Evolutionary conservation across 2,329 filamentous ascomycete species (phyloP).

Genomic region (Cercospora nicotianae): DNA sequence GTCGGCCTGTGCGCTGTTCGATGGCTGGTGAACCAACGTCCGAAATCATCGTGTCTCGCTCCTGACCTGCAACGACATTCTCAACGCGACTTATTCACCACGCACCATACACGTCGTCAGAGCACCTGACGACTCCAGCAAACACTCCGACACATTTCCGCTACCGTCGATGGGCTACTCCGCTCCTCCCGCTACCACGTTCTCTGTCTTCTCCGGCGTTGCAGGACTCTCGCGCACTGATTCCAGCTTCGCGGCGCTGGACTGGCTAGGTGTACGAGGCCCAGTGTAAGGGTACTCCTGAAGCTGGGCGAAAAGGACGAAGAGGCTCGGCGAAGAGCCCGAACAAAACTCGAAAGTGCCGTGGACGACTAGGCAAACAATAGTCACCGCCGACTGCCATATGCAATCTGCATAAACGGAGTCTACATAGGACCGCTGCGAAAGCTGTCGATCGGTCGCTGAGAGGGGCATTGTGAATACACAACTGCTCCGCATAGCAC

Average conservation of each 20-base stretch:
- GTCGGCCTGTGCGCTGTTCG: constrained; percentile 1
- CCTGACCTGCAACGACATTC: constrained; percentile 7
- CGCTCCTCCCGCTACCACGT: constrained; percentile 38
- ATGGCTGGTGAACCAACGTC: constrained; percentile 3
- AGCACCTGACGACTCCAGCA: constrained; percentile 20
- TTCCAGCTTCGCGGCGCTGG: constrained; percentile 50
- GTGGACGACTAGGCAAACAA: not conserved
- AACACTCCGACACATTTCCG: constrained; percentile 8
- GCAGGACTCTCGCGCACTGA: constrained; percentile 42
- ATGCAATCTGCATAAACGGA: constrained; percentile 6
- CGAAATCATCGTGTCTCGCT: constrained; percentile 9
- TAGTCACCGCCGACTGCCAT: constrained; percentile 1
- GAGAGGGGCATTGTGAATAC: not conserved
- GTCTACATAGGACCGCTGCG: not conserved
- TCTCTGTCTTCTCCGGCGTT: constrained; percentile 35
- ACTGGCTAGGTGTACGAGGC: constrained; percentile 51
- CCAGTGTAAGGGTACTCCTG: constrained; percentile 46
- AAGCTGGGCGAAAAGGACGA: constrained; percentile 53
- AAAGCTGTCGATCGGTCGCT: not conserved
- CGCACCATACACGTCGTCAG: constrained; percentile 15
- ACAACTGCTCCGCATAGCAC: not conserved
- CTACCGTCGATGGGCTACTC: constrained; percentile 49
- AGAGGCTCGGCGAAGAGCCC: constrained; percentile 4
- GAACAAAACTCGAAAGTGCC: constrained; percentile 6
- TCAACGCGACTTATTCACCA: constrained; percentile 3